These are phyloP conservation scores for Gentiana dahurica DNA, from an alignment of 257 asterid species.

Conservation along the genomic window DNA sequence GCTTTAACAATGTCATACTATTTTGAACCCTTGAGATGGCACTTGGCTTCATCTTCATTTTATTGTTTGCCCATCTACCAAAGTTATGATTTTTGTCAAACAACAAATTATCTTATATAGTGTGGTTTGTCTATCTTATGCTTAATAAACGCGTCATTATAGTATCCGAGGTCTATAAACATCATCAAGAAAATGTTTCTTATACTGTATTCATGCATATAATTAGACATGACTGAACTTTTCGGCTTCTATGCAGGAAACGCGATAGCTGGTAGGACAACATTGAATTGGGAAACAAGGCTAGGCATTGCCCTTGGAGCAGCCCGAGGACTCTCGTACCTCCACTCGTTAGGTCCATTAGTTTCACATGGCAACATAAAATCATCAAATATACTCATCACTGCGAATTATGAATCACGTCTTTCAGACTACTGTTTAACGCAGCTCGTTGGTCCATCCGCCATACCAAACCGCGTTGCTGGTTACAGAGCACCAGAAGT, in stretches of 20 bases:
- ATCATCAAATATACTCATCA: constrained; percentile 44
- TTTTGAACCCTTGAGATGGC: not conserved
- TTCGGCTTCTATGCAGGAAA: constrained; percentile 19
- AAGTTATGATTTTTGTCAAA: not conserved
- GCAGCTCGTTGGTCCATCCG: constrained; percentile 31
- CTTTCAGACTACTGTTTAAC: constrained; percentile 44
- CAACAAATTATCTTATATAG: not conserved
- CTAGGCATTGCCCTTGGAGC: constrained; percentile 36
- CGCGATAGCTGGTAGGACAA: constrained; percentile 39
- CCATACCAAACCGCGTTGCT: constrained; percentile 32
- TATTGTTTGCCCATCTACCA: not conserved
- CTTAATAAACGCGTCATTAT: not conserved
- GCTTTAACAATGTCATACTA: too few relatives aligned
- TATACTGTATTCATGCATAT: not conserved
- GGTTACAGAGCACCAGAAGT: constrained; percentile 49
- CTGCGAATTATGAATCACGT: constrained; percentile 25
- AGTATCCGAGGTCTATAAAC: not conserved
- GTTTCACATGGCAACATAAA: constrained; percentile 44
- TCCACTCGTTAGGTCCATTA: constrained; percentile 34
- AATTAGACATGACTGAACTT: not conserved
- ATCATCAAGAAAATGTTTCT: not conserved
- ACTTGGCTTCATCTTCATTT: not conserved
- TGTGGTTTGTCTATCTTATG: not conserved
- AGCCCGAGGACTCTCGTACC: constrained; percentile 36
- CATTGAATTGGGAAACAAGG: constrained; percentile 47